These are phyloP conservation scores for Aurinia saxatilis DNA, from an alignment of 345 rosid species.

Conservation along the genomic window DNA sequence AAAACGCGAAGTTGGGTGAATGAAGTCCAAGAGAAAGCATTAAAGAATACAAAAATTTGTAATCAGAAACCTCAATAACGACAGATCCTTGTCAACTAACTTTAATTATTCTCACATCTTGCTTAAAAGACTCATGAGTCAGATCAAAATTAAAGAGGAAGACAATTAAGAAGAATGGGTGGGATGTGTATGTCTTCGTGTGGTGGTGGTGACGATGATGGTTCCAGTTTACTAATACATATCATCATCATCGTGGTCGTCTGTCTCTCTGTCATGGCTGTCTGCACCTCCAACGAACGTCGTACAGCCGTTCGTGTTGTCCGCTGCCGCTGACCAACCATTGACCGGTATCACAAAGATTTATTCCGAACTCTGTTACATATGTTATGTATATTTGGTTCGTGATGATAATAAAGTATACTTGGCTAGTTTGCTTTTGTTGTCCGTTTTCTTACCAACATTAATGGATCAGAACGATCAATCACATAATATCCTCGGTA, in stretches of 20 bases:
- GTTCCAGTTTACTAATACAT: constrained; percentile 8
- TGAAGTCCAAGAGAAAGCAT: constrained; percentile 12
- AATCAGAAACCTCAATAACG: neutral
- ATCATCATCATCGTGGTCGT: constrained; percentile 30
- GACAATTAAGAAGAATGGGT: constrained; percentile 20
- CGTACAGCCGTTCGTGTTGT: constrained; percentile 21
- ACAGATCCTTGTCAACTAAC: constrained; percentile 20
- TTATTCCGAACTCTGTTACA: too few relatives aligned
- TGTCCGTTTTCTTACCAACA: neutral
- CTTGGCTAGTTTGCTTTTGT: too few relatives aligned
- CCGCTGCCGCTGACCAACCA: constrained; percentile 24
- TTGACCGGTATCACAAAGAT: too few relatives aligned
- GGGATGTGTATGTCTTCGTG: constrained; percentile 6
- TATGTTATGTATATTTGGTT: too few relatives aligned
- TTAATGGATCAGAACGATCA: neutral
- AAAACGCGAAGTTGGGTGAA: constrained; percentile 7
- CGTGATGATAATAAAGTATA: too few relatives aligned
- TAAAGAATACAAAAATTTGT: too few relatives aligned
- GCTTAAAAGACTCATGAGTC: neutral
- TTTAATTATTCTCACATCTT: too few relatives aligned
- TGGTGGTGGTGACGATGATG: constrained; percentile 18
- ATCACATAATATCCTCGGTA: neutral
- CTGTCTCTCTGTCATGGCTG: constrained; percentile 32
- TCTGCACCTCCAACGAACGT: constrained; percentile 32
- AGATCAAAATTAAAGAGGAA: neutral